Evolutionary conservation across 371 early-diverging fungal genomes (phyloP).

Genomic region (Zychaea mexicana): DNA sequence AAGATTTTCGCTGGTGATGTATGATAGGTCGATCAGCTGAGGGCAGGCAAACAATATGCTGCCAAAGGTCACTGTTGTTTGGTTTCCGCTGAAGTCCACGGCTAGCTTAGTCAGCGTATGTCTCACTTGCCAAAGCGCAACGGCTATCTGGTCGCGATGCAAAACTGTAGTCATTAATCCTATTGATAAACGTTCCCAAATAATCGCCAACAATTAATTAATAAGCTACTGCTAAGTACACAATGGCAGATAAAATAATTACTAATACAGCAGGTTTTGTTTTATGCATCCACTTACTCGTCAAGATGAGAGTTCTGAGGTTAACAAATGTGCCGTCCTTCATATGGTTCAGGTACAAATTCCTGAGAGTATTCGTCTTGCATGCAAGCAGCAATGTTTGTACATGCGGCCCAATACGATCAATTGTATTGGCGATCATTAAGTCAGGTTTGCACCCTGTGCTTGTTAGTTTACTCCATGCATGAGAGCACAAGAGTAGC

Average conservation of each 20-base stretch:
- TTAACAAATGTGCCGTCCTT: background rate
- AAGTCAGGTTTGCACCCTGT: background rate
- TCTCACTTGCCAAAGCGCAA: background rate
- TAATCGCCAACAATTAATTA: background rate
- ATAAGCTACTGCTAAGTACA: background rate
- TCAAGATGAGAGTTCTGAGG: background rate
- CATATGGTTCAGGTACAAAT: background rate
- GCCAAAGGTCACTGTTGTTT: background rate
- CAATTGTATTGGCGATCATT: background rate
- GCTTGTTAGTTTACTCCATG: background rate
- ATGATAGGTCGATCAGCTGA: background rate
- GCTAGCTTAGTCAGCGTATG: background rate
- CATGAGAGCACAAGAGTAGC: background rate
- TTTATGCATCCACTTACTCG: too few species aligned
- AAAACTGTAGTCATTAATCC: background rate
- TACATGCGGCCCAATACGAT: background rate
- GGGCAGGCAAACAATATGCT: background rate
- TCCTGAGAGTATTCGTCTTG: background rate
- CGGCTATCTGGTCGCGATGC: background rate
- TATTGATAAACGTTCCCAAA: background rate
- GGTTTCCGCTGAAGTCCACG: conserved; percentile 3
- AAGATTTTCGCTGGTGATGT: background rate
- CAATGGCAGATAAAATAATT: too few species aligned
- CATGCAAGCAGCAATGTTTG: background rate
- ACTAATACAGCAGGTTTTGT: too few species aligned